Percentiles rank a stretch among this genome's conserved stretches.
These are phyloP conservation scores for Penicilliopsis zonata DNA, from an alignment of 495 filamentous ascomycete genomes.

Conservation along the genomic window DNA sequence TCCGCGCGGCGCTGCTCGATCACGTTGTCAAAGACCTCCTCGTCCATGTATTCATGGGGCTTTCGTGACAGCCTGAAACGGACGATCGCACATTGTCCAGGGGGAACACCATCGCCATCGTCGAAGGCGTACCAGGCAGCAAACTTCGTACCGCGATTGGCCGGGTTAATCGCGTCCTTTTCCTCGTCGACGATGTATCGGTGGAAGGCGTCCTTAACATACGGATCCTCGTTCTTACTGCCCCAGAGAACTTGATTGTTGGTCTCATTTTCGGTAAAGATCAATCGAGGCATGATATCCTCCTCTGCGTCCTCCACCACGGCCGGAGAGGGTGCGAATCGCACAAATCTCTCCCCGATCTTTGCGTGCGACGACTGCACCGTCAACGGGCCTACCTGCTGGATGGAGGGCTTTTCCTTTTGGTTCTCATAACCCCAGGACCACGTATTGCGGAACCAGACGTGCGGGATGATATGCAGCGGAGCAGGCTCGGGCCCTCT, in stretches of 20 bases:
- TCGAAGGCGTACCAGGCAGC: conserved; percentile 90
- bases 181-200: conserved; percentile 73
- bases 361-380: conserved; percentile 63
- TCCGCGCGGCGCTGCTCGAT: conserved; percentile 77
- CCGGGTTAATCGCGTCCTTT: conserved; percentile 70
- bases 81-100: conserved; percentile 89
- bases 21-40: conserved; percentile 83
- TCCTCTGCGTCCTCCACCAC: conserved; percentile 61
- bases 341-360: conserved; percentile 71
- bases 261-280: conserved; percentile 94
- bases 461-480: conserved; percentile 85
- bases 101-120: conserved; percentile 71
- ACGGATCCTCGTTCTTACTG: conserved; percentile 64
- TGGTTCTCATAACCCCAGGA: conserved; percentile 68
- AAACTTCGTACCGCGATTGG: conserved; percentile 70
- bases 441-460: conserved; percentile 98
- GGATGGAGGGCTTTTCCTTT: conserved; percentile 65
- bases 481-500: conserved; percentile 81
- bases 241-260: conserved; percentile 69
- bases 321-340: conserved; percentile 82
- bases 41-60: conserved; percentile 66
- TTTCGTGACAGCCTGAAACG: conserved; percentile 77
- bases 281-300: conserved; percentile 68
- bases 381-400: conserved; percentile 46
- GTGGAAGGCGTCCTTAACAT: conserved; percentile 95